Percentiles rank a stretch among this genome's conserved stretches.
Evolutionary conservation across 805 yeast species (phyloP).

Genomic region (Candida anglica): DNA sequence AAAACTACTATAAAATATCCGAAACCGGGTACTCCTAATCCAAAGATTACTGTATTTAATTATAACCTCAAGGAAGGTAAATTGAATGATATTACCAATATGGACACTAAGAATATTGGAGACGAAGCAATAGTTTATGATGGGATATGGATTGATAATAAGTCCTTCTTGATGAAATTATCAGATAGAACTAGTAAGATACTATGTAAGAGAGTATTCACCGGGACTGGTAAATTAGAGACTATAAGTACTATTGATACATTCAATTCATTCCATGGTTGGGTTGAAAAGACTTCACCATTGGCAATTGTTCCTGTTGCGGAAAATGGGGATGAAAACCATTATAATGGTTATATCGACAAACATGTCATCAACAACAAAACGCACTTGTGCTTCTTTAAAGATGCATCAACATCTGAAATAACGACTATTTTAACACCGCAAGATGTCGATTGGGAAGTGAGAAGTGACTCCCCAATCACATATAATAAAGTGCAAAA

Average conservation of each 20-base stretch:
- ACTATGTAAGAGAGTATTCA: constrained; percentile 46
- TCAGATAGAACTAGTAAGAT: constrained; percentile 60
- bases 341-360: constrained; percentile 79
- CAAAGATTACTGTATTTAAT: constrained; percentile 43
- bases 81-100: not conserved
- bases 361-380: constrained; percentile 51
- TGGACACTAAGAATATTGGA: constrained; percentile 13
- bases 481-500: constrained; percentile 45
- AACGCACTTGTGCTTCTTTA: constrained; percentile 75
- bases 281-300: constrained; percentile 49
- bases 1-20: constrained; percentile 56
- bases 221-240: constrained; percentile 23
- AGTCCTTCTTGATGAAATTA: constrained; percentile 52
- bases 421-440: constrained; percentile 48
- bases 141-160: constrained; percentile 53
- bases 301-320: constrained; percentile 13
- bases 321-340: constrained; percentile 27
- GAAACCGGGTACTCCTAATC: constrained; percentile 66
- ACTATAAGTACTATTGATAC: constrained; percentile 31
- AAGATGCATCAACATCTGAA: constrained; percentile 46
- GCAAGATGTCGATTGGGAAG: constrained; percentile 72
- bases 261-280: constrained; percentile 41
- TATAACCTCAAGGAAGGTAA: constrained; percentile 29
- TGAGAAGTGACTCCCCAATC: constrained; percentile 57
- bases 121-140: constrained; percentile 56